These are phyloP conservation scores for Schizophyllum amplum DNA, from an alignment of 1,284 basidiomycete genomes.

Conservation along the genomic window DNA sequence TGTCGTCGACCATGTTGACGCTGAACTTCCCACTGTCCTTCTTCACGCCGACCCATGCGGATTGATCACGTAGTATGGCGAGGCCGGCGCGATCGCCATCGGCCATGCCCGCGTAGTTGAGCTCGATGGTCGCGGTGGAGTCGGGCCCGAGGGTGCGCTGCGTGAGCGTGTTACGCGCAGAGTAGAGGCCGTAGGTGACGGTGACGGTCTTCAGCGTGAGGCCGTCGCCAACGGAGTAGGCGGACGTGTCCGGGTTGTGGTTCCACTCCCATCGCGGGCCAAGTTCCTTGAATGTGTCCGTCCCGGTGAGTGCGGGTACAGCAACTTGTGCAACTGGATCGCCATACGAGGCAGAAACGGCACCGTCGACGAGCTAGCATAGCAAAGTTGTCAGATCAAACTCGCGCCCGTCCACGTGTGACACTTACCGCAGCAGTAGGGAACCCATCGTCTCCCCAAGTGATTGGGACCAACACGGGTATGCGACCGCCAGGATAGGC, in stretches of 20 bases:
- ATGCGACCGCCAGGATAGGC: constrained; percentile 16
- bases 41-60: constrained; percentile 18
- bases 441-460: constrained; percentile 15
- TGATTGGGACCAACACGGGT: constrained; percentile 13
- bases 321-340: constrained; percentile 10
- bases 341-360: constrained; percentile 12
- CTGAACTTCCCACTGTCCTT: constrained; percentile 9
- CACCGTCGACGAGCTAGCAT: constrained; percentile 13
- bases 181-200: constrained; percentile 17
- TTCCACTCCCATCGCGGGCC: constrained; percentile 21
- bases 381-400: background rate
- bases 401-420: background rate
- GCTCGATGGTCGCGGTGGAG: constrained; percentile 18
- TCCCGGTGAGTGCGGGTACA: constrained; percentile 10
- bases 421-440: constrained; percentile 9
- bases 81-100: constrained; percentile 20
- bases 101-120: constrained; percentile 15
- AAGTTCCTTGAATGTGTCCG: constrained; percentile 15
- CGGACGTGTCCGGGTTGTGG: constrained; percentile 18
- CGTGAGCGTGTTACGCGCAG: constrained; percentile 21
- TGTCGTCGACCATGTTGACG: constrained; percentile 14
- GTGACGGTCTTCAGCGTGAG: constrained; percentile 18
- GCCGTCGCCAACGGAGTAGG: constrained; percentile 15
- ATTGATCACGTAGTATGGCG: constrained; percentile 17
- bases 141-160: constrained; percentile 18